These are phyloP conservation scores for Podaxis rugospora DNA, from an alignment of 768 basidiomycete species.

Conservation along the genomic window DNA sequence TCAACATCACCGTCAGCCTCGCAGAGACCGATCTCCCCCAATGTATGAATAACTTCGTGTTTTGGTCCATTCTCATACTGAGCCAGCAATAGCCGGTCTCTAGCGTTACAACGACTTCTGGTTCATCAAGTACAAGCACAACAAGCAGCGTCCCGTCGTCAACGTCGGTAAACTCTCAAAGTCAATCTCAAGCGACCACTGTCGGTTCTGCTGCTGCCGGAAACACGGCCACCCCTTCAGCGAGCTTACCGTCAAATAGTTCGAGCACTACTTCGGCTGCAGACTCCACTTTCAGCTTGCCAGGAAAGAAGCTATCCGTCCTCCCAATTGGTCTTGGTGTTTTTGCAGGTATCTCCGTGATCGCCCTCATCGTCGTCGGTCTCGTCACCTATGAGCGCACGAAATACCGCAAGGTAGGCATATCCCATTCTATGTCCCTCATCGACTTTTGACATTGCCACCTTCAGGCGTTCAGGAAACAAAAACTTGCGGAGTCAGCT, in stretches of 20 bases:
- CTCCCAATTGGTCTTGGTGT: slow-evolving; percentile 81
- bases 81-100: neutral
- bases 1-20: neutral
- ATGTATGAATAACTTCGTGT: neutral
- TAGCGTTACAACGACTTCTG: slow-evolving; percentile 7
- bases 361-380: slow-evolving; percentile 76
- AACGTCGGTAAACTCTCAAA: neutral
- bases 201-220: slow-evolving; percentile 13
- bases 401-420: slow-evolving; percentile 75
- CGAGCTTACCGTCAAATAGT: slow-evolving; percentile 12
- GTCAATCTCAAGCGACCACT: neutral
- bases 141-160: neutral
- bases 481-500: slow-evolving; percentile 65
- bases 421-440: neutral
- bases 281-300: slow-evolving; percentile 49
- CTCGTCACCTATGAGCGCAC: slow-evolving; percentile 86
- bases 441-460: slow-evolving; percentile 7
- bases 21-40: neutral
- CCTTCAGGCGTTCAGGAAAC: slow-evolving; percentile 64
- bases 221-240: slow-evolving; percentile 14
- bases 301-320: slow-evolving; percentile 70
- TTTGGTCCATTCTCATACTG: neutral
- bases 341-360: slow-evolving; percentile 81
- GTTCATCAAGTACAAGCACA: neutral
- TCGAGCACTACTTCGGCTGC: slow-evolving; percentile 24